These are phyloP conservation scores for Zoysia matrella DNA, from an alignment of 202 grass and related monocot species.

Conservation along the genomic window DNA sequence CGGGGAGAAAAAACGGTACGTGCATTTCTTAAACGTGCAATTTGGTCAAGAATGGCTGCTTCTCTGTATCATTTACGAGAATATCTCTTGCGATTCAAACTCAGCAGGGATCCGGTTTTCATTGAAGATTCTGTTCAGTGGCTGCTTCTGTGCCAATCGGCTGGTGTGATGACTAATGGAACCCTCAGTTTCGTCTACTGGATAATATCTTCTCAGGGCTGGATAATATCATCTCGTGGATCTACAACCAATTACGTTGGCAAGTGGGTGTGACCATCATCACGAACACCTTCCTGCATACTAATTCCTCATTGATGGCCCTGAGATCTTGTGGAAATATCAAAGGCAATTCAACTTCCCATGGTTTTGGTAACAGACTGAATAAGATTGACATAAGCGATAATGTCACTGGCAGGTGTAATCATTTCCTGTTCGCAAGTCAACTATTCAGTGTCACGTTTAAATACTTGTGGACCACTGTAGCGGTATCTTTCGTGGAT, in stretches of 20 bases:
- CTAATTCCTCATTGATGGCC: background rate
- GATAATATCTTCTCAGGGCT: background rate
- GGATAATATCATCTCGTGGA: constrained; percentile 10
- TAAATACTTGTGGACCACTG: background rate
- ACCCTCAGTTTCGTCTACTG: background rate
- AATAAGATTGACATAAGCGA: constrained; percentile 5
- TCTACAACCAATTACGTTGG: background rate
- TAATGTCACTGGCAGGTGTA: background rate
- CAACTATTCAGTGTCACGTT: background rate
- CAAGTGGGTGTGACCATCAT: background rate
- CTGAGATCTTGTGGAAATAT: background rate
- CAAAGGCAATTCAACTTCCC: constrained; percentile 5
- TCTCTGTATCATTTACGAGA: background rate
- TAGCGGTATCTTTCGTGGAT: background rate
- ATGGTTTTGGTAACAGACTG: background rate
- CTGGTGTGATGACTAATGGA: background rate
- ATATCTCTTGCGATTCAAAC: background rate
- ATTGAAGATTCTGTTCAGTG: background rate
- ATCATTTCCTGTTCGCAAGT: constrained; percentile 23
- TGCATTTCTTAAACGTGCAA: background rate
- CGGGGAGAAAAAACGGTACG: background rate
- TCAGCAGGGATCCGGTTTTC: background rate
- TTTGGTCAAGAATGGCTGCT: constrained; percentile 11
- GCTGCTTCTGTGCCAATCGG: background rate
- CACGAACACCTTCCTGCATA: background rate